phyloP scores from a whole-genome alignment of 495 filamentous ascomycete genomes.

The Hyphodiscus hymeniophilus region DNA sequence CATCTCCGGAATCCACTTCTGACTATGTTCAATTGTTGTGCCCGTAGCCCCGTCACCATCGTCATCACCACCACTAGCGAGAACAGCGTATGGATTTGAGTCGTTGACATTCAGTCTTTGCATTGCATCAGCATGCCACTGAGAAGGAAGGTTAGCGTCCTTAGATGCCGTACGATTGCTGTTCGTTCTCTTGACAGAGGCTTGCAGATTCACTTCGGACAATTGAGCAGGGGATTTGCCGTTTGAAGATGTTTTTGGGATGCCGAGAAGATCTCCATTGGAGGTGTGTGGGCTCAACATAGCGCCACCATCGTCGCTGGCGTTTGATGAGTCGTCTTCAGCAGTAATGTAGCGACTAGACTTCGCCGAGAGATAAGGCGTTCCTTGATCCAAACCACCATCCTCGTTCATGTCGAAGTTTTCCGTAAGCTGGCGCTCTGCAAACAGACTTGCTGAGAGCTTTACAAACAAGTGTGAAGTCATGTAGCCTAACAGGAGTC shows the following conservation, averaged over 20 bases:
- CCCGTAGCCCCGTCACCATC: neutral
- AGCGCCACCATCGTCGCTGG: neutral
- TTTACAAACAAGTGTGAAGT: conserved; percentile 59
- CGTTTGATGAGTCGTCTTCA: no score
- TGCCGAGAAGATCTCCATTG: no score
- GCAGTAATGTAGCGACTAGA: no score
- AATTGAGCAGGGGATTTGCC: conserved; percentile 1
- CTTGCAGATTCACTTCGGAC: neutral
- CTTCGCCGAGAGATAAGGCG: no score
- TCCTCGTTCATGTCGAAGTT: neutral
- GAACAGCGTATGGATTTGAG: no score
- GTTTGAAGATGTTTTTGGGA: no score
- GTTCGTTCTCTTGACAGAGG: neutral
- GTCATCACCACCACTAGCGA: neutral
- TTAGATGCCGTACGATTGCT: neutral
- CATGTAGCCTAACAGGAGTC: conserved; percentile 35
- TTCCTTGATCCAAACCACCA: no score
- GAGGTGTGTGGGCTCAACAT: no score
- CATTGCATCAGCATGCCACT: conserved; percentile 9
- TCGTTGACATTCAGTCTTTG: neutral
- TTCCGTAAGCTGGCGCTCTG: conserved; percentile 5
- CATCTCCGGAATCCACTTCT: conserved; percentile 16
- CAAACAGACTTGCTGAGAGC: conserved; percentile 44
- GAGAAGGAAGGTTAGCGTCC: neutral
- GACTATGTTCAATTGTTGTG: neutral